Base-by-base conservation (phyloP, 352 stramenopile species). In the Phytophthora rubi region DNA sequence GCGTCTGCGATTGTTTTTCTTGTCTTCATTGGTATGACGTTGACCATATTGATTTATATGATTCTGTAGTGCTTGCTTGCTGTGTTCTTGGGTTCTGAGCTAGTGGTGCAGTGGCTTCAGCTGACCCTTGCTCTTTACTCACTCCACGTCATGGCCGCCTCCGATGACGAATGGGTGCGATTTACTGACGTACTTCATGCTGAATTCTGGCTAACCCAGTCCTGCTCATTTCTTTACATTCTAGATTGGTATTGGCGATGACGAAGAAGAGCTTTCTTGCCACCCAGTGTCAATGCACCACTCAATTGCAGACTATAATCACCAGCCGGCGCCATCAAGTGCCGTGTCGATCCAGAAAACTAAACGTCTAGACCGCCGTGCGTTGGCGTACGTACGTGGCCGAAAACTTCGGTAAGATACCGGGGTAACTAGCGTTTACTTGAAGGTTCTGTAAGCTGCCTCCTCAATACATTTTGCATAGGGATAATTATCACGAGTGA, bases 81-180 rank as follows among this genome's bases (percentile, higher is more conserved):
- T 9, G 86, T 96, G 7, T 96, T 94, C 69, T 62, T 96, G 1
- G 89, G 89, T 6, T 92, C 89, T 1, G 86, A 94, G 58, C 70
- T 94, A 26, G 59, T 96, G 10, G 87, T 96, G 12, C 89, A 96
- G 63, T 96, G 89, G 89, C 78, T 93, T 23, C 89, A 96, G 33
- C 76, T 94, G 53, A 80, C 87, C 0, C 49, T 96, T 15, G 89
- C 89, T n/a, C 79, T 96, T 2, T 95, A 94, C 64, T 95, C 89
- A 6, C 59, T 96, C 13, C 83, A 96, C 60, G 71, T 83, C 49
- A 93, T 94, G 85, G 83, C 88, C 10, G 71, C 77, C 10, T 79
- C 75, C 4, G 83, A 94, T n/a, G 80, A 95, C 59, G 83, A 93
- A 61, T 95, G 83, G 89, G 87, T 94, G 76, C 47, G 79, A 15